Conservation (phyloP, 352 stramenopile genomes). For the Halophytophthora batemanensis region DNA sequence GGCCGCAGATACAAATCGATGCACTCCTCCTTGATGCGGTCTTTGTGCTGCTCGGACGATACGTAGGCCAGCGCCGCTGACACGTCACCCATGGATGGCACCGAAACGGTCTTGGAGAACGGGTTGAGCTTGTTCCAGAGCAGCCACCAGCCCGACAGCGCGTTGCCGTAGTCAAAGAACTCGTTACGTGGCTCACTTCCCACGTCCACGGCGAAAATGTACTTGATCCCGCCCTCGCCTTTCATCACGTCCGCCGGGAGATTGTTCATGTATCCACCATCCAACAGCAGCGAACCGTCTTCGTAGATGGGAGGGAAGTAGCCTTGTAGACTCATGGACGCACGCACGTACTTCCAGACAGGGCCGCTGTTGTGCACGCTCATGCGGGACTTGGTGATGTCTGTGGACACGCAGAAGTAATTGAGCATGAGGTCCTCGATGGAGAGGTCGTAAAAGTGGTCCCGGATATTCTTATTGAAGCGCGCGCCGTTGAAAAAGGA, state of each 20-base stretch:
- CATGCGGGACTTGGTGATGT: constrained; percentile 89
- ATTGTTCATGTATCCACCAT: constrained; percentile 94
- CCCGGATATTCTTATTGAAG: constrained; percentile 79
- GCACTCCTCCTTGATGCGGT: constrained; percentile 77
- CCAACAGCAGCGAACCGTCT: constrained; percentile 81
- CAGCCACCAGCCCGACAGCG: constrained; percentile 88
- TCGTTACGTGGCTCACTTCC: constrained; percentile 72
- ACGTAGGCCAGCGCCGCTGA: constrained; percentile 87
- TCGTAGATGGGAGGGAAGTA: constrained; percentile 91
- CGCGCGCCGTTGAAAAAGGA: constrained; percentile 86
- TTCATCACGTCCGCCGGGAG: constrained; percentile 91
- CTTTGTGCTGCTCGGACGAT: constrained; percentile 87
- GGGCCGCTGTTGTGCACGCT: constrained; percentile 83
- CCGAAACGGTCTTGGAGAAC: constrained; percentile 81
- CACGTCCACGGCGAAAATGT: constrained; percentile 90
- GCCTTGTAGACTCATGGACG: constrained; percentile 90
- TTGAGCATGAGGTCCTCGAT: constrained; percentile 92
- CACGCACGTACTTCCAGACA: constrained; percentile 90
- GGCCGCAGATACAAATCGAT: constrained; percentile 89
- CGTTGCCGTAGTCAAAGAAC: constrained; percentile 79
- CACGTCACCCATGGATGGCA: constrained; percentile 92
- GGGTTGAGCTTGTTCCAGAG: constrained; percentile 91
- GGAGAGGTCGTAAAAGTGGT: constrained; percentile 69
- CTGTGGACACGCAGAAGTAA: constrained; percentile 92
- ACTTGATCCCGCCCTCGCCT: constrained; percentile 85